Percentiles rank a stretch among this genome's conserved stretches.
These are phyloP conservation scores for Rhododendron simsii DNA, from an alignment of 148 eudicot genomes.

Conservation along the genomic window DNA sequence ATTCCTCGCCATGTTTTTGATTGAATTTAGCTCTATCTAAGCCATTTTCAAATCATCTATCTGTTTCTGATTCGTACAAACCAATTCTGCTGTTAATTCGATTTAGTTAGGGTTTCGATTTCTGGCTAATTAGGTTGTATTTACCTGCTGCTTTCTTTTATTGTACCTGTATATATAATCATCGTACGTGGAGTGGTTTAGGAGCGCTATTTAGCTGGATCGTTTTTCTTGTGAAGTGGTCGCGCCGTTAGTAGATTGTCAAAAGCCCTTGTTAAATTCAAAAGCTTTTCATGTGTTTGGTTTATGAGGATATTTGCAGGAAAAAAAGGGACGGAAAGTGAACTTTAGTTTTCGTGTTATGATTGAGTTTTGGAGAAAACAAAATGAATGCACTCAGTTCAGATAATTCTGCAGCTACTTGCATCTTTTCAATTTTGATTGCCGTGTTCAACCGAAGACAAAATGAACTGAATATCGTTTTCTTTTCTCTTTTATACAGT, in stretches of 20 bases:
- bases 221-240: not conserved
- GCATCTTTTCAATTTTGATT: not conserved
- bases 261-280: not conserved
- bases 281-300: not conserved
- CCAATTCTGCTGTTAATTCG: not conserved
- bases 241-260: not conserved
- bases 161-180: not conserved
- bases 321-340: not conserved
- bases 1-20: not conserved
- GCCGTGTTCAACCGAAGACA: not conserved
- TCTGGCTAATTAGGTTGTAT: not conserved
- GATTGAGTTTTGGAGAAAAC: not conserved
- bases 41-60: not conserved
- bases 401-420: not conserved
- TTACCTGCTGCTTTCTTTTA: not conserved
- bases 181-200: not conserved
- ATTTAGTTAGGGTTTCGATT: conserved; percentile 3
- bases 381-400: not conserved
- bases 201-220: not conserved
- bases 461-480: not conserved
- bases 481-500: not conserved
- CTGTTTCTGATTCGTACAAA: not conserved
- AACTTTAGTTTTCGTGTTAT: not conserved
- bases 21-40: not conserved
- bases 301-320: not conserved